Conservation (phyloP, 1,139 yeast genomes). For the Blastobotrys ciferrii region DNA sequence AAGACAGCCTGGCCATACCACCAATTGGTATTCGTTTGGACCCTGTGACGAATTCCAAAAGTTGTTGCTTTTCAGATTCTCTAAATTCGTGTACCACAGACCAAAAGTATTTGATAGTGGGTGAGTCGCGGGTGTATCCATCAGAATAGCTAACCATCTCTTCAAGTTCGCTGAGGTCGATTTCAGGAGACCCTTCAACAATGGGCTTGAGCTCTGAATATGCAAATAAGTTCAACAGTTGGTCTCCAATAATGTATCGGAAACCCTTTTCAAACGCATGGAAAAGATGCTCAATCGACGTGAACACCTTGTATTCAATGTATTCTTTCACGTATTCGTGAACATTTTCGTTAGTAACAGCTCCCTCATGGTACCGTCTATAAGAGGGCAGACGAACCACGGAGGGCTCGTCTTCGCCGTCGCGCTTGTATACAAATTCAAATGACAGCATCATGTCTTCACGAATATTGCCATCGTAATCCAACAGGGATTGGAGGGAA, state of each 20-base stretch:
- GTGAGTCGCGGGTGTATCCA: conserved; percentile 22
- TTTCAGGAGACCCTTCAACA: conserved; percentile 26
- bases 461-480: conserved; percentile 7
- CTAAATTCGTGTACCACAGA: conserved; percentile 23
- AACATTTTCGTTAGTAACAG: conserved; percentile 23
- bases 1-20: conserved; percentile 21
- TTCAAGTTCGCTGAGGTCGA: conserved; percentile 21
- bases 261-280: conserved; percentile 23
- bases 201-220: conserved; percentile 22
- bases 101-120: conserved; percentile 25
- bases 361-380: conserved; percentile 11
- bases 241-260: conserved; percentile 17
- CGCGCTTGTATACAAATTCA: conserved; percentile 16
- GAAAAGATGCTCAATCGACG: conserved; percentile 15
- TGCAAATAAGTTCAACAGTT: conserved; percentile 18
- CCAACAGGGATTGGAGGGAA: conserved; percentile 10
- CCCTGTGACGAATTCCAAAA: conserved; percentile 35
- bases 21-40: conserved; percentile 30
- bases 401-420: conserved; percentile 11
- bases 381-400: conserved; percentile 21
- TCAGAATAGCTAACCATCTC: conserved; percentile 21
- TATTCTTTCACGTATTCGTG: conserved; percentile 22
- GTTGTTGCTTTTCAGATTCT: conserved; percentile 20
- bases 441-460: conserved; percentile 19
- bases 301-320: conserved; percentile 15